These are phyloP conservation scores for Coemansia sp. DNA, from an alignment of 192 early-diverging fungal genomes.

Conservation along the genomic window DNA sequence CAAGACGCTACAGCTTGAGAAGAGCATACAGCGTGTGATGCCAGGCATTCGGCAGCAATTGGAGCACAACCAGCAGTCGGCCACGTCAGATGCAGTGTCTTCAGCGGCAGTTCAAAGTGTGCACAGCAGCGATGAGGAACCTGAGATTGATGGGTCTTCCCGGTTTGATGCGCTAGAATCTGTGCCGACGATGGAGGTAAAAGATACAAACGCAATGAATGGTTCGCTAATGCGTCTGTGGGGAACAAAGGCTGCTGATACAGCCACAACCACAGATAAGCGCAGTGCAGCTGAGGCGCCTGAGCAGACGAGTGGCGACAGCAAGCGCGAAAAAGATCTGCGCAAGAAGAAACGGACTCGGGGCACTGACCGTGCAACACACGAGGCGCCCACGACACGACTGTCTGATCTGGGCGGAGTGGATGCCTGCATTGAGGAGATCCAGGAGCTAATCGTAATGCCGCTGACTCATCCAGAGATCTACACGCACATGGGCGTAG, in stretches of 20 bases:
- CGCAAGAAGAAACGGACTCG: constrained; percentile 23
- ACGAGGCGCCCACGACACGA: constrained; percentile 56
- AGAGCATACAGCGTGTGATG: constrained; percentile 41
- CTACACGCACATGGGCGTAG: constrained; percentile 86
- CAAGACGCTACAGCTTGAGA: constrained; percentile 19
- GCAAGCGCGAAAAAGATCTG: constrained; percentile 5
- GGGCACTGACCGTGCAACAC: constrained; percentile 6
- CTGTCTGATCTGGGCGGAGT: constrained; percentile 88
- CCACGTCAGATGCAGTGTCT: not conserved
- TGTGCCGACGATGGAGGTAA: constrained; percentile 44
- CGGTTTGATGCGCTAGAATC: constrained; percentile 30
- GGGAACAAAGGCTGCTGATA: constrained; percentile 14
- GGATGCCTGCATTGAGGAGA: constrained; percentile 84
- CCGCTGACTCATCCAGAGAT: constrained; percentile 93
- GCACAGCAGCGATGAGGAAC: constrained; percentile 32
- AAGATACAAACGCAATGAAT: constrained; percentile 45
- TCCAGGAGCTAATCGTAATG: constrained; percentile 90
- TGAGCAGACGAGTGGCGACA: not conserved
- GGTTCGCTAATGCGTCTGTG: constrained; percentile 45
- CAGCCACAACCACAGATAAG: not conserved
- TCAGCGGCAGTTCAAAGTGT: not conserved
- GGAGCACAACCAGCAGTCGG: constrained; percentile 5
- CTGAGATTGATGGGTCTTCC: constrained; percentile 21
- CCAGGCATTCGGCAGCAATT: constrained; percentile 23
- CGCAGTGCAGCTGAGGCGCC: not conserved